A percentile compares a stretch with the other conserved stretches of the same genome.
Conservation (phyloP, 2,329 filamentous ascomycete genomes). For the Byssothecium circinans region DNA sequence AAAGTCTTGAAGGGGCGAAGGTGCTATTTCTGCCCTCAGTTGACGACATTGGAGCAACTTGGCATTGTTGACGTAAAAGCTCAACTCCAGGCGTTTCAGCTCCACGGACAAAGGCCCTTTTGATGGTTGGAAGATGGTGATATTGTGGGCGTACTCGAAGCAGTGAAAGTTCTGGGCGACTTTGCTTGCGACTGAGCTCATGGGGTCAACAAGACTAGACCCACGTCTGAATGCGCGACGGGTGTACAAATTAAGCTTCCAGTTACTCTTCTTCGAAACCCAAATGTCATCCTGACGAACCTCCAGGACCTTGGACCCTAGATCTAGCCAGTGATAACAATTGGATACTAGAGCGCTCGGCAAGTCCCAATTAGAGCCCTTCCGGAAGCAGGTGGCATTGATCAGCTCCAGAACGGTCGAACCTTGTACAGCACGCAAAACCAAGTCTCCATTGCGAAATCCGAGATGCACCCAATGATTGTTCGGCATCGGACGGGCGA, state of each 20-base stretch:
- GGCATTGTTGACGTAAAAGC: slow-evolving; percentile 53
- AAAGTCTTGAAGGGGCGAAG: slow-evolving; percentile 59
- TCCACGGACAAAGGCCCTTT: slow-evolving; percentile 48
- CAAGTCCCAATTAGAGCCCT: slow-evolving; percentile 47
- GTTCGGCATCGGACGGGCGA: slow-evolving; percentile 40
- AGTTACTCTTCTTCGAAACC: slow-evolving; percentile 43
- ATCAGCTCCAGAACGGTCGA: slow-evolving; percentile 42
- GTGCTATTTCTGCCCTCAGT: slow-evolving; percentile 56
- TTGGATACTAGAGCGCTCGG: slow-evolving; percentile 54
- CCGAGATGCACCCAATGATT: slow-evolving; percentile 59
- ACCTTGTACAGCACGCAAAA: slow-evolving; percentile 48
- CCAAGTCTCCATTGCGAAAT: slow-evolving; percentile 41
- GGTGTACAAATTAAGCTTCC: slow-evolving; percentile 41
- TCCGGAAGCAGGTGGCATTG: slow-evolving; percentile 28
- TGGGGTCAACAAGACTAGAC: slow-evolving; percentile 53
- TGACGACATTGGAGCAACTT: slow-evolving; percentile 53
- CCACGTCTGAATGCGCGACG: slow-evolving; percentile 29
- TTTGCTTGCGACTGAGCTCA: slow-evolving; percentile 44
- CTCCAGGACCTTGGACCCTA: slow-evolving; percentile 52
- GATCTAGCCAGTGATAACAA: slow-evolving; percentile 64
- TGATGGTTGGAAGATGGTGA: slow-evolving; percentile 53
- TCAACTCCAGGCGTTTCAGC: slow-evolving; percentile 56
- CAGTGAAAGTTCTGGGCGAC: slow-evolving; percentile 51
- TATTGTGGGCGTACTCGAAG: slow-evolving; percentile 51
- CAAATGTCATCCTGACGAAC: slow-evolving; percentile 53